phyloP scores from a whole-genome alignment of 495 filamentous ascomycete genomes.

The Neurospora sp. region DNA sequence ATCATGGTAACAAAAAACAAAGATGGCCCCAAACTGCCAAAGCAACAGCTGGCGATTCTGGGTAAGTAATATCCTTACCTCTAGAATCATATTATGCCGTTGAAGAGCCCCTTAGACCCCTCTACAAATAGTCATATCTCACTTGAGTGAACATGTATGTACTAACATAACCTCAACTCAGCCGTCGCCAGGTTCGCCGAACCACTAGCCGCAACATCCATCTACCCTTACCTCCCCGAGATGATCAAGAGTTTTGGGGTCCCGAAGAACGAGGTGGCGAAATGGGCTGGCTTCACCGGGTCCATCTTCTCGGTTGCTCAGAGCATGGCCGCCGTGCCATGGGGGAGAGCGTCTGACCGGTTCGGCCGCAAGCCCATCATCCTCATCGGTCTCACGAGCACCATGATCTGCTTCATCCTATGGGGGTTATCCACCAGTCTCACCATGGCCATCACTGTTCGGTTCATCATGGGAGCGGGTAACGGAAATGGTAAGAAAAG shows the following conservation, averaged over 20 bases:
- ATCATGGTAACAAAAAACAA: constrained; percentile 25
- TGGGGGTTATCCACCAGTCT: constrained; percentile 73
- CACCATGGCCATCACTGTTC: constrained; percentile 57
- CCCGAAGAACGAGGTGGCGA: constrained; percentile 59
- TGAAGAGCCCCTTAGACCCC: not conserved
- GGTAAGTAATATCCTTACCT: constrained; percentile 36
- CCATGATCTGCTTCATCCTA: constrained; percentile 60
- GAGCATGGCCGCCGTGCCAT: constrained; percentile 61
- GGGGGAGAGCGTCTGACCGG: constrained; percentile 68
- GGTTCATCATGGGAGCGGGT: constrained; percentile 55
- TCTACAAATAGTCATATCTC: not conserved
- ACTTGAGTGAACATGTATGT: not conserved
- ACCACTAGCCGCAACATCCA: constrained; percentile 69
- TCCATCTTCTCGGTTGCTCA: constrained; percentile 66
- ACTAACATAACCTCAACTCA: constrained; percentile 25
- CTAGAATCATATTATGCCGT: not conserved
- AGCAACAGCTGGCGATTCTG: constrained; percentile 47
- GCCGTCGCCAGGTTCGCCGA: constrained; percentile 78
- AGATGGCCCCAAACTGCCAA: constrained; percentile 35
- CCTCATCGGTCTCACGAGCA: constrained; percentile 56
- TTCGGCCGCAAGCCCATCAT: constrained; percentile 70
- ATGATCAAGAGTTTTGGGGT: constrained; percentile 76
- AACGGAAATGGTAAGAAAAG: constrained; percentile 50
- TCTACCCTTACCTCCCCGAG: constrained; percentile 85
- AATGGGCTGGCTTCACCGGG: constrained; percentile 65